Percentiles rank a stretch among this genome's conserved stretches.
These are phyloP conservation scores for Suillus ampliporus DNA, from an alignment of 768 basidiomycete genomes.

Conservation along the genomic window DNA sequence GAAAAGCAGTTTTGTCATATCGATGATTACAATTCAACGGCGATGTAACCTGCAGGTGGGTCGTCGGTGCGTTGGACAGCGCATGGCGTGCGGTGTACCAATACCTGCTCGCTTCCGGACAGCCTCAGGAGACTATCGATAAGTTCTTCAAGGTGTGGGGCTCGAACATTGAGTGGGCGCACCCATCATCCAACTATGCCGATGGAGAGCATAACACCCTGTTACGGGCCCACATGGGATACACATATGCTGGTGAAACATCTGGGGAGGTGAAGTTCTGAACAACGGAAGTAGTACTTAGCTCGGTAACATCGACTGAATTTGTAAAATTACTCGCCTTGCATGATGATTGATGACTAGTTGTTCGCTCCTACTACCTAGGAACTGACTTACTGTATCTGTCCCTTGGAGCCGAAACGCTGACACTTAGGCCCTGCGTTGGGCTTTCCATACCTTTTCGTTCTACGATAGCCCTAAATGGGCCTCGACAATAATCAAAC, in stretches of 20 bases:
- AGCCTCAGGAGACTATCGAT: constrained; percentile 5
- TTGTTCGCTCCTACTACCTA: background rate
- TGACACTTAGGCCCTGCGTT: too few species aligned
- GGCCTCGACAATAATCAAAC: too few species aligned
- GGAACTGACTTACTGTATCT: too few species aligned
- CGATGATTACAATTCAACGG: too few species aligned
- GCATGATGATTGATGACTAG: too few species aligned
- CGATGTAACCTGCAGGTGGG: constrained; percentile 33
- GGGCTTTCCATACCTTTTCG: too few species aligned
- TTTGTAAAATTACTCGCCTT: too few species aligned
- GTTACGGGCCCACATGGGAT: too few species aligned
- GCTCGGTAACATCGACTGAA: too few species aligned
- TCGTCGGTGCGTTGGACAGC: constrained; percentile 45
- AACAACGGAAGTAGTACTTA: background rate
- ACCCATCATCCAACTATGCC: background rate
- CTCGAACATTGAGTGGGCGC: constrained; percentile 34
- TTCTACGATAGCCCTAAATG: too few species aligned
- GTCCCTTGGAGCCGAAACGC: too few species aligned
- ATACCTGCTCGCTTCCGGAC: constrained; percentile 22
- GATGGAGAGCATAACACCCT: too few species aligned
- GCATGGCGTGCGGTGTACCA: constrained; percentile 40
- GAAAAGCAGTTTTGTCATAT: background rate
- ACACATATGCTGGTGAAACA: background rate
- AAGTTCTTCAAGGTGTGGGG: constrained; percentile 37
- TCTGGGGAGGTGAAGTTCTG: constrained; percentile 7